Percentiles rank a stretch among this genome's conserved stretches.
These are phyloP conservation scores for Coffea humblotiana DNA, from an alignment of 305 asterid species.

Conservation along the genomic window DNA sequence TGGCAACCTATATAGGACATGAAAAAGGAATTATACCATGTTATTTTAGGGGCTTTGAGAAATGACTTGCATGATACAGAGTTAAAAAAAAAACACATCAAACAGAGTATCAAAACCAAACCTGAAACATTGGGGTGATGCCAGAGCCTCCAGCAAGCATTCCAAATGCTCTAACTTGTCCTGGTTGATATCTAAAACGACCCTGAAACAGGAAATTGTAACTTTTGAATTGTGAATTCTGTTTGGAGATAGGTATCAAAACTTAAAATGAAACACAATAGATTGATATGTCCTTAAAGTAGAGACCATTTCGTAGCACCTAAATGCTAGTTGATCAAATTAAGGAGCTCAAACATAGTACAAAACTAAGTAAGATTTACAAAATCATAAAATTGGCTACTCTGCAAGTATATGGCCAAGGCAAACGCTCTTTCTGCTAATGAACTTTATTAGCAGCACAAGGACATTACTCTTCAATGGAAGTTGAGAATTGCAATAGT, in stretches of 20 bases:
- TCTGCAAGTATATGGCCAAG: neutral
- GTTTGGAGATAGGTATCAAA: neutral
- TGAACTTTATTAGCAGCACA: neutral
- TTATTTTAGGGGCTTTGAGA: neutral
- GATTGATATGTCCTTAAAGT: neutral
- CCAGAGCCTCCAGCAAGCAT: slow-evolving; percentile 99
- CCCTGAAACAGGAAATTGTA: slow-evolving; percentile 43
- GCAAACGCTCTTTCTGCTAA: no score
- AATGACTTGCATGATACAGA: neutral
- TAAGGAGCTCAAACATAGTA: neutral
- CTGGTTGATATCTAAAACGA: slow-evolving; percentile 80
- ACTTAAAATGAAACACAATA: neutral
- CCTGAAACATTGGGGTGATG: slow-evolving; percentile 99
- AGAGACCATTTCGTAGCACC: neutral
- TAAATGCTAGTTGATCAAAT: neutral
- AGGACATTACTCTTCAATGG: neutral
- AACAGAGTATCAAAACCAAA: slow-evolving; percentile 25
- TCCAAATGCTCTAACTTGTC: slow-evolving; percentile 89
- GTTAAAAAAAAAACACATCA: neutral
- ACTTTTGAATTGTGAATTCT: neutral
- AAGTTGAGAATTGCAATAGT: neutral
- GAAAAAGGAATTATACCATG: neutral
- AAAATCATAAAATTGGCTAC: neutral
- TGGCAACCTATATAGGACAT: slow-evolving; percentile 58
- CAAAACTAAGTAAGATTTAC: neutral